Evolutionary conservation across 2,329 filamentous ascomycete genomes (phyloP).

Genomic region (Apiospora saccharicola): DNA sequence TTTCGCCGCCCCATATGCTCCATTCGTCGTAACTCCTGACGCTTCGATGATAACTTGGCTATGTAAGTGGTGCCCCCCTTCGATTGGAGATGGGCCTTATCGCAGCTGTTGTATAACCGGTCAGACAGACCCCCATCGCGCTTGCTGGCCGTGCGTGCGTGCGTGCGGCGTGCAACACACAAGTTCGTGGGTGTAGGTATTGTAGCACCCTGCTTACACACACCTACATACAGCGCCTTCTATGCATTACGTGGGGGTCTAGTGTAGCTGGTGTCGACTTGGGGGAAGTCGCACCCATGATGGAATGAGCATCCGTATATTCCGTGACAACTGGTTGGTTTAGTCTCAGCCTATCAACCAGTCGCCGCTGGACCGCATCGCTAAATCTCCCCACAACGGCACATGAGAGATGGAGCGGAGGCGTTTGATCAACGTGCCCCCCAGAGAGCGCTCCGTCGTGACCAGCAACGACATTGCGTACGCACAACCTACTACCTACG

Average conservation of each 20-base stretch:
- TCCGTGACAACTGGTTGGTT: background rate
- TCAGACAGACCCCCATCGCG: background rate
- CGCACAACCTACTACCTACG: background rate
- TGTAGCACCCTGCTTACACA: background rate
- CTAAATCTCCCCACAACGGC: background rate
- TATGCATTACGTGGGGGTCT: background rate
- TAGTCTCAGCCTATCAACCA: background rate
- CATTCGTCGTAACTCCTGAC: background rate
- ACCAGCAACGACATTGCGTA: background rate
- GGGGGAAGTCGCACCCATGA: background rate
- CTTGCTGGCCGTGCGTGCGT: background rate
- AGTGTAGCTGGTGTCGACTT: background rate
- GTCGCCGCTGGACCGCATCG: background rate
- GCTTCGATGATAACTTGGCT: background rate
- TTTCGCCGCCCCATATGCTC: background rate
- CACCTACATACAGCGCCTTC: background rate
- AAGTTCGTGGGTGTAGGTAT: background rate
- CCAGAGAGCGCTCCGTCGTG: background rate
- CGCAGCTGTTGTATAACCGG: slow-evolving; percentile 18
- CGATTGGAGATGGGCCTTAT: background rate
- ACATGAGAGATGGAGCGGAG: too few relatives aligned
- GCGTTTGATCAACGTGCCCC: background rate
- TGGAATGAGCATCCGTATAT: slow-evolving; percentile 8
- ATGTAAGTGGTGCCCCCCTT: background rate
- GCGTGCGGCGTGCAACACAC: background rate